A percentile compares a stretch with the other conserved stretches of the same genome.
Conservation (phyloP, 192 early-diverging fungal genomes). For the Jimgerdemannia flammicorona region DNA sequence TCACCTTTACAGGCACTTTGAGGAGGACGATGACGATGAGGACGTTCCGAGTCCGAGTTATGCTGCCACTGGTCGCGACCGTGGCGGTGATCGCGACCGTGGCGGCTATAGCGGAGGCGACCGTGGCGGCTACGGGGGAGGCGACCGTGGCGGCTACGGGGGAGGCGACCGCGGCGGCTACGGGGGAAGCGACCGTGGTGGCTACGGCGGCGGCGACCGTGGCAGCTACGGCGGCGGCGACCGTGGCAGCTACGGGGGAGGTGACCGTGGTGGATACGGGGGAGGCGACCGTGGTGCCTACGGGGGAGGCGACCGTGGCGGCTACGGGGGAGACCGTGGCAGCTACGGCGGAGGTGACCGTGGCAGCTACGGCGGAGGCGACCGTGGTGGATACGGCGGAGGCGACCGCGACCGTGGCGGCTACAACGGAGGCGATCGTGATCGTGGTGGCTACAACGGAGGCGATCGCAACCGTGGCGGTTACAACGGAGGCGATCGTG, state of each 20-base stretch:
- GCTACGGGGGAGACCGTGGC: constrained; percentile 12
- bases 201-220: not conserved
- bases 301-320: constrained; percentile 1
- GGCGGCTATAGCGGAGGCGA: constrained; percentile 12
- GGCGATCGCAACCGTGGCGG: constrained; percentile 27
- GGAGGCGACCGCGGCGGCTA: too few relatives aligned
- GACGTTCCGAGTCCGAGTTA: constrained; percentile 23
- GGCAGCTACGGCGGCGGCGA: not conserved
- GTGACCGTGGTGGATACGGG: constrained; percentile 11
- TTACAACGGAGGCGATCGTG: not conserved
- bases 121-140: constrained; percentile 16
- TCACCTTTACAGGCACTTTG: constrained; percentile 13
- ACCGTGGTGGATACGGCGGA: constrained; percentile 12
- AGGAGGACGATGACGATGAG: constrained; percentile 32
- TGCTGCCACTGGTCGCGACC: constrained; percentile 11
- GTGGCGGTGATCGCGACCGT: constrained; percentile 18
- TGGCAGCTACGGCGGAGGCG: constrained; percentile 7
- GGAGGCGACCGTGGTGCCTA: not conserved
- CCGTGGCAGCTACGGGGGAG: constrained; percentile 12
- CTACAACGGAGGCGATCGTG: not conserved
- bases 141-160: not conserved
- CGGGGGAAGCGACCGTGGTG: not conserved
- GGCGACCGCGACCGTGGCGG: constrained; percentile 8
- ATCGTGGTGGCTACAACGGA: not conserved
- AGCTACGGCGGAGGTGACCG: not conserved